phyloP scores from a whole-genome alignment of 768 basidiomycete species.

The Mycena galericulata region DNA sequence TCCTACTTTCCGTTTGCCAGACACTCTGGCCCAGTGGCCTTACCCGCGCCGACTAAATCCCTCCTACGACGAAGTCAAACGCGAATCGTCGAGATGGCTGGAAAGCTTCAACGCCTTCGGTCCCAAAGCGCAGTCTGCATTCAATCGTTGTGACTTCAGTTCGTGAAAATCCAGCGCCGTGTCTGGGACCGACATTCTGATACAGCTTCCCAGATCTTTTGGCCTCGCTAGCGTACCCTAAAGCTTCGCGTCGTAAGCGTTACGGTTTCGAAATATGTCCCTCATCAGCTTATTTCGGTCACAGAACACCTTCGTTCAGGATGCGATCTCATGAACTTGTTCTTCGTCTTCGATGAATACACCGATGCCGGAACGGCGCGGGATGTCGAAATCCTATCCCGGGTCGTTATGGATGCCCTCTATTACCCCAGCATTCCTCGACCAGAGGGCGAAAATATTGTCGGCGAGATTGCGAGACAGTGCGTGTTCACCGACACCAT shows the following conservation, averaged over 20 bases:
- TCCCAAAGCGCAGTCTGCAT: not conserved
- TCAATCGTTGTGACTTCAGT: not conserved
- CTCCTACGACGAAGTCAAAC: not conserved
- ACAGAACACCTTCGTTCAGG: slow-evolving; percentile 37
- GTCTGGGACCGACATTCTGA: no score
- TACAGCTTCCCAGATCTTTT: not conserved
- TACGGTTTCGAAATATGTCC: no score
- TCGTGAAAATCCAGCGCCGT: no score
- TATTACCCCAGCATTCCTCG: slow-evolving; percentile 42
- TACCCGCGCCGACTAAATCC: not conserved
- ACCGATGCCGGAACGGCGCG: slow-evolving; percentile 39
- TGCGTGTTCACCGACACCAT: not conserved
- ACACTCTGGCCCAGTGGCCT: not conserved
- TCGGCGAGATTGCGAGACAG: slow-evolving; percentile 44
- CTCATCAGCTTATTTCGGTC: no score
- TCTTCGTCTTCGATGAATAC: slow-evolving; percentile 47
- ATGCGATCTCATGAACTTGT: slow-evolving; percentile 47
- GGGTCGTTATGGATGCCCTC: slow-evolving; percentile 44
- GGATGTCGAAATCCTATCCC: slow-evolving; percentile 35
- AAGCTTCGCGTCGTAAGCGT: not conserved
- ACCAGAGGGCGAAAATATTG: slow-evolving; percentile 40
- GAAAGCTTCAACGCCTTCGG: not conserved
- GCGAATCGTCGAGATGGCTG: not conserved
- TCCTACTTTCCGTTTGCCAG: not conserved
- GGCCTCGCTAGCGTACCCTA: not conserved